Base-by-base conservation (phyloP, 345 rosid species). In the Corchorus capsularis region DNA sequence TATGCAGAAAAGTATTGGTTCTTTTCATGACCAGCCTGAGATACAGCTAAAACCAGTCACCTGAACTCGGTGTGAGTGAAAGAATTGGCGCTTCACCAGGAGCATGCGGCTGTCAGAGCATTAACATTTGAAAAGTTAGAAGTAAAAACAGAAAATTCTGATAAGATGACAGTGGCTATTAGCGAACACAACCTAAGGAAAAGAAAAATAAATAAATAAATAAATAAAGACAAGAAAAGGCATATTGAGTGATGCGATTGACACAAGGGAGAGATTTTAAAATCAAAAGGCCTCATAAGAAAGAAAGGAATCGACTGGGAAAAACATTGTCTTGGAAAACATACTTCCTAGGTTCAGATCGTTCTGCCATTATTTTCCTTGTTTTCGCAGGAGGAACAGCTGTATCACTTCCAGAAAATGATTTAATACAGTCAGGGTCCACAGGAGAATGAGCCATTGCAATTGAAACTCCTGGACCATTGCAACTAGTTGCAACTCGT, bases 11-110 rank as follows among this genome's bases (percentile, higher is more conserved):
- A 39, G 4, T 4, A 4, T 39, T 6, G 6, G 5, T 39, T 39
- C 43, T 39, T 39, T 39, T 39, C 69, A 56, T 9, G 22, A 71
- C 39, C 19, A 63, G 22, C 63, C 14, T 22, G 32, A 63, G 45
- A 61, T 15, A 22, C n/a, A 54, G 53, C 32, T 63, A 62, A 80
- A 75, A 69, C 45, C 39, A 81, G 41, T 89, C 82, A 96, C 99
- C 97, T 96, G 99, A 82, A 91, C 92, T 84, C 91, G 88, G 86
- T 91, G 99, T 22, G 98, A 96, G 79, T 96, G 99, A 83, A 86
- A 94, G 86, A 94, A 96, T 83, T 87, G 99, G 46, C 97, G 92
- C 72, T 78, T 88, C 83, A 75, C 82, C 71, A 96, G 90, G 78
- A 91, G 97, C 63, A 64, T 83, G n/a, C 87, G 88, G 84, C 99